Percentiles rank a stretch among this genome's conserved stretches.
Conservation (phyloP, 768 basidiomycete species). For the Mycena chlorophos region DNA sequence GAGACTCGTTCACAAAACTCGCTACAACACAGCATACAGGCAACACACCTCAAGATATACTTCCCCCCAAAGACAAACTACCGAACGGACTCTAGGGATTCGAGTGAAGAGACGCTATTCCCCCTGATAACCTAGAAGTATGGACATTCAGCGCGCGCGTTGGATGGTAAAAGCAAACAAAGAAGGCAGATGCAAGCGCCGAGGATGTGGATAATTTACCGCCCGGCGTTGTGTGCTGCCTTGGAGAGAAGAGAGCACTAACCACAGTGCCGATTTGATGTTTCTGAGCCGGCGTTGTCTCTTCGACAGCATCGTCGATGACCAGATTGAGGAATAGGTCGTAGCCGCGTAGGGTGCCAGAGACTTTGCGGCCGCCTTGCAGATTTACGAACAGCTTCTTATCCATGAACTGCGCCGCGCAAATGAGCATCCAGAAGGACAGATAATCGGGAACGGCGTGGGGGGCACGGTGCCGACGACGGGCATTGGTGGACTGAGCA, state of each 20-base stretch:
- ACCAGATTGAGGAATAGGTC: conserved; percentile 99
- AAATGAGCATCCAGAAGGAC: too few relatives aligned
- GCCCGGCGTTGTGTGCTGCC: neutral
- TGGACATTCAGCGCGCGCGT: too few relatives aligned
- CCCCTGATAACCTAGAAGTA: conserved; percentile 19
- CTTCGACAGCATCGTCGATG: conserved; percentile 93
- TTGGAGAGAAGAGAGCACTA: conserved; percentile 36
- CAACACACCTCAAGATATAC: too few relatives aligned
- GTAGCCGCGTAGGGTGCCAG: conserved; percentile 92
- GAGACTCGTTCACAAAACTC: neutral
- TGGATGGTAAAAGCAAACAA: too few relatives aligned
- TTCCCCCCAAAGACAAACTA: neutral
- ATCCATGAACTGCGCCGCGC: conserved; percentile 99
- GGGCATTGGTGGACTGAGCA: neutral
- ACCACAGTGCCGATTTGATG: conserved; percentile 92
- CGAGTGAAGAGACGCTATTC: conserved; percentile 24
- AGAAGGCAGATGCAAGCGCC: too few relatives aligned
- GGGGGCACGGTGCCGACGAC: too few relatives aligned
- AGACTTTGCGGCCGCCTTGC: conserved; percentile 93
- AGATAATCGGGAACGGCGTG: too few relatives aligned
- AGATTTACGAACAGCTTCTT: conserved; percentile 93
- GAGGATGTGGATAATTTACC: too few relatives aligned
- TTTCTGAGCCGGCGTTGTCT: conserved; percentile 86
- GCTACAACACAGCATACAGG: neutral
- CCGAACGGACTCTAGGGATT: conserved; percentile 22